Evolutionary conservation across 345 rosid species (phyloP), one percentile per base, ranked within the genome.

Genomic region (Brassica nigra): DNA sequence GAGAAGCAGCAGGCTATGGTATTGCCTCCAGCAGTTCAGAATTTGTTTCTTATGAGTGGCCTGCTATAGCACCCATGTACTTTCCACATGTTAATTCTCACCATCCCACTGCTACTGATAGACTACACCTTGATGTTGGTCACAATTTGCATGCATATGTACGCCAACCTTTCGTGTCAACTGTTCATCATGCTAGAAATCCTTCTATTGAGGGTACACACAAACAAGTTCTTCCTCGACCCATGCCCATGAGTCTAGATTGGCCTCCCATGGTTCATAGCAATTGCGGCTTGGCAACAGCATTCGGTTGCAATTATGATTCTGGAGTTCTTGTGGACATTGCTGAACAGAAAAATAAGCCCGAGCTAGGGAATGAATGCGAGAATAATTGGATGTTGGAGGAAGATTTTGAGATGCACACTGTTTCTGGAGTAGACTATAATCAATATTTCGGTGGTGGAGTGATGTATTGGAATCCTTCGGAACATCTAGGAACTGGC

Each of bases 391-490:
- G 95, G 92, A 85, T 91, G 81, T 89, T 95, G 49, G 99, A 95
- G 80, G 99, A 95, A 85, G 99, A 95, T 76, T 70, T 86, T 75
- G 99, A 95, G 87, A 85, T 91, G 78, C 97, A 86, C 76, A 85
- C 87, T 18, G 89, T 94, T 77, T 83, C 98, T 73, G 97, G 94
- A 68, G 84, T 88, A 76, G 99, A 95, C 85, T 95, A 92, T 83
- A 95, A 87, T 84, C 94, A 95, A 65, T 88, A 90, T 74, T 95
- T 95, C 76, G 99, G 99, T 80, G 99, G 97, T 27, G 97, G 99
- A 84, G 92, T 91, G 62, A 95, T 95, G 99, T 95, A 95, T 78
- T 95, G 99, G 99, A 85, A 95, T 85, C 89, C 97, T 84, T 91
- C 97, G 52, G 99, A 95, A 80, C 86, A 85, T 82, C 88, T 88